Conservation (phyloP, 495 filamentous ascomycete species). For the Saxophila tyrrhenica region DNA sequence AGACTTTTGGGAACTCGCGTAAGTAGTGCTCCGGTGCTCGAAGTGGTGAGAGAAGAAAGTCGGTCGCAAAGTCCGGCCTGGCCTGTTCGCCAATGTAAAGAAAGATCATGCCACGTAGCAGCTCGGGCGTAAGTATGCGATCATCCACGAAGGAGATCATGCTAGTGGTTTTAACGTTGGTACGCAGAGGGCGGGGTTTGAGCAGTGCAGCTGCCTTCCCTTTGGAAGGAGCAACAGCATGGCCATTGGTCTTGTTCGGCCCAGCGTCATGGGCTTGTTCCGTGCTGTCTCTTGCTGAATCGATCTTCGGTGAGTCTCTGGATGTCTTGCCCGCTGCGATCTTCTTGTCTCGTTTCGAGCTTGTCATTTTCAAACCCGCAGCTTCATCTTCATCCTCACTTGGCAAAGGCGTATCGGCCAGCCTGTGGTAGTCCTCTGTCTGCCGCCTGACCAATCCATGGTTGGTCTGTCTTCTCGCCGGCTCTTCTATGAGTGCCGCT, state of each 20-base stretch:
- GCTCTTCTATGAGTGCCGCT: conserved; percentile 84
- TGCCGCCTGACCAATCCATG: conserved; percentile 64
- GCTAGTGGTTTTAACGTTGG: conserved; percentile 79
- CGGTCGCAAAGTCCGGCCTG: conserved; percentile 82
- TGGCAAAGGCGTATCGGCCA: conserved; percentile 36
- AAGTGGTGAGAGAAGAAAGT: conserved; percentile 81
- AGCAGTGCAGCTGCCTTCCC: background rate
- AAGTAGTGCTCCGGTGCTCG: conserved; percentile 77
- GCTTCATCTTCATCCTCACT: conserved; percentile 29
- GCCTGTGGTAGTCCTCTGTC: conserved; percentile 52
- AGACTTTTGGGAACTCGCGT: conserved; percentile 76
- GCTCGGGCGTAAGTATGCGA: conserved; percentile 86
- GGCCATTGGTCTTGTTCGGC: background rate
- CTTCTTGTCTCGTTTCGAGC: background rate
- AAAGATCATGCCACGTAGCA: conserved; percentile 99
- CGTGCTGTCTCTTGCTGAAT: background rate
- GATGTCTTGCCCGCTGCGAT: background rate
- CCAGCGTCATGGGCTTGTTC: background rate
- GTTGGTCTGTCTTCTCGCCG: conserved; percentile 64
- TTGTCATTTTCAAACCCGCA: conserved; percentile 12
- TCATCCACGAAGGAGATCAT: conserved; percentile 98
- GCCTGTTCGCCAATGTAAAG: conserved; percentile 90
- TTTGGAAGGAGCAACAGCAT: background rate
- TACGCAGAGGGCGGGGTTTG: conserved; percentile 59
- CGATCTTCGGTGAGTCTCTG: background rate